Percentiles rank a stretch among this genome's conserved stretches.
phyloP scores from a whole-genome alignment of 2,329 filamentous ascomycete species.

The Cercospora brassicicola region DNA sequence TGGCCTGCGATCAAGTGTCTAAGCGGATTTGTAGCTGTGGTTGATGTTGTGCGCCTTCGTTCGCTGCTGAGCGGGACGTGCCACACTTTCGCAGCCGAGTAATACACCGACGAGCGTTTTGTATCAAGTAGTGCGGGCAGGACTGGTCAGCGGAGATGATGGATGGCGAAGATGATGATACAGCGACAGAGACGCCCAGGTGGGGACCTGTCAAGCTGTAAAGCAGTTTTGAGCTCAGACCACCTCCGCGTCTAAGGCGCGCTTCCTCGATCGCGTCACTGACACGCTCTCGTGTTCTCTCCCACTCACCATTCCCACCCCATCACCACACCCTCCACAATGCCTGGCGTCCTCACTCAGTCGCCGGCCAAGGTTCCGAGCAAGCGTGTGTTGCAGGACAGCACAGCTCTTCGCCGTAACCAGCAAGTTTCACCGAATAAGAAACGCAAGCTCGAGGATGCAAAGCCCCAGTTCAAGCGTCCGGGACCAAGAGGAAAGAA shows the following conservation, averaged over 20 bases:
- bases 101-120: neutral
- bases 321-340: constrained; percentile 23
- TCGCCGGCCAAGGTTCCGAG: constrained; percentile 39
- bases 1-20: constrained; percentile 16
- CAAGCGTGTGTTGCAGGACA: constrained; percentile 52
- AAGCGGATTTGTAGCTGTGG: neutral
- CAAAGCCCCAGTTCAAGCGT: constrained; percentile 60
- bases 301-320: neutral
- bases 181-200: neutral
- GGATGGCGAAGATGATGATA: neutral
- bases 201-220: neutral
- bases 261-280: constrained; percentile 9
- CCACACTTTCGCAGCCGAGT: neutral
- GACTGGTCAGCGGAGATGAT: neutral
- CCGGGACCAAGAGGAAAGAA: constrained; percentile 51
- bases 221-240: constrained; percentile 5
- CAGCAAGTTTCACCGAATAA: constrained; percentile 61
- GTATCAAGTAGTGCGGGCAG: neutral
- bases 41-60: constrained; percentile 5
- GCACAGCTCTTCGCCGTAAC: constrained; percentile 48
- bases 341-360: constrained; percentile 39
- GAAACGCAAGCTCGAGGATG: constrained; percentile 76
- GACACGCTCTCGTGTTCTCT: constrained; percentile 2
- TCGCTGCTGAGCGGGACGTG: neutral
- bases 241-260: neutral